Evolutionary conservation across 768 basidiomycete species (phyloP), one percentile per base, ranked within the genome.

Genomic region (Naganishia antarctica): DNA sequence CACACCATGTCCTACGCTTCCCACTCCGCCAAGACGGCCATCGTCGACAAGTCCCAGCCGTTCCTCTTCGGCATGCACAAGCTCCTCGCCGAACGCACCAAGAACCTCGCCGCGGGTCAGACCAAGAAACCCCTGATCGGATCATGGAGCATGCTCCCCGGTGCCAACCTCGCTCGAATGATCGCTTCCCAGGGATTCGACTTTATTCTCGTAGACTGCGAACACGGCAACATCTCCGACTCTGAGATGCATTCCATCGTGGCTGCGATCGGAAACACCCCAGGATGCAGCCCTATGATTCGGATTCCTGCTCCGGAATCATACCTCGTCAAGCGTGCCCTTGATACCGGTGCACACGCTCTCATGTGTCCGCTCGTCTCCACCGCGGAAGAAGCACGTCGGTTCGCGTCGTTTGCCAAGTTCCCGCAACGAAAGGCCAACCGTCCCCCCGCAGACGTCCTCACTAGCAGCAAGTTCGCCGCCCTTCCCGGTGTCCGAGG

Each of bases 221-320:
- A 73, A 58, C 71, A 71, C 58, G 73, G 73, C 23, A 63, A 74
- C 61, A 70, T 74, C 44, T 68, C 65, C 28, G 73, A 74, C 50
- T 64, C 48, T 0, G 63, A 68, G 48, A 74, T 74, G 73, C 73
- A 74, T 67, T 26, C 29, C 25, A 50, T 63, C 32, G 69, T 74
- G n/a, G 50, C 66, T 12, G 70, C 68, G 16, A 67, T 74, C 47
- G 64, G 53, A 15, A 61, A 49, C 21, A 51, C 43, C 18, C 48
- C 51, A 23, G 67, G 67, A 12, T 68, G 67, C 50, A 61, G 48
- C n/a, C 69, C 73, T 9, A 71, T 74, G 49, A 61, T 74, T 29
- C 61, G 73, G 13, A 66, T 72, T n/a, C 63, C 67, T 4, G 71
- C 66, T n/a, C 66, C 70, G 4, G 70, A 70, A 18, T 29, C 28